Conservation (phyloP, 2,329 filamentous ascomycete genomes). For the Trematosphaeria pertusa region DNA sequence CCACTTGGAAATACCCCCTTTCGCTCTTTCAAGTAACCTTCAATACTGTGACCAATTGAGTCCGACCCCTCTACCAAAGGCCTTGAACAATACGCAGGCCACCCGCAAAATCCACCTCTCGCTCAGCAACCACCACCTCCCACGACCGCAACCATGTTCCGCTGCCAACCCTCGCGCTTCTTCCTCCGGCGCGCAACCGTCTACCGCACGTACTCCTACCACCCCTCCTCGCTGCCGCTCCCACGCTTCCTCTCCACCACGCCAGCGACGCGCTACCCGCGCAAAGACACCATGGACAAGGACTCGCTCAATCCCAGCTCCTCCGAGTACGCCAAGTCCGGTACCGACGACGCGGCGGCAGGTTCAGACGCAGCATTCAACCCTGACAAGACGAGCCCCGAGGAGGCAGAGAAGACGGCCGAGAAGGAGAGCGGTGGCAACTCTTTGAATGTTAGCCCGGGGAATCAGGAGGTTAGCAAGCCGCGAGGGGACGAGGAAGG, state of each 20-base stretch:
- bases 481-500: conserved; percentile 51
- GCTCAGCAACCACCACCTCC: neutral
- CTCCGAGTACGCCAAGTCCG: conserved; percentile 73
- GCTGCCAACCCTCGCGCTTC: conserved; percentile 27
- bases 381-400: conserved; percentile 70
- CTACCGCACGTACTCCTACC: conserved; percentile 12
- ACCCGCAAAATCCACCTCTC: neutral
- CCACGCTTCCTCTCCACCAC: conserved; percentile 33
- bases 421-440: conserved; percentile 43
- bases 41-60: too few species aligned
- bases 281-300: conserved; percentile 56
- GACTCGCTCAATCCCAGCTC: conserved; percentile 69
- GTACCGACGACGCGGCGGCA: conserved; percentile 65
- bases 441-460: conserved; percentile 65
- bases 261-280: conserved; percentile 30
- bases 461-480: conserved; percentile 65
- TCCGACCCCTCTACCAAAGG: too few species aligned
- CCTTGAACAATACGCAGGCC: neutral
- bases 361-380: conserved; percentile 71
- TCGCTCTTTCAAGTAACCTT: too few species aligned
- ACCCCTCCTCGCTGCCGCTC: conserved; percentile 11
- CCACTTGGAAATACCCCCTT: too few species aligned
- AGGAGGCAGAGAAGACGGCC: conserved; percentile 59
- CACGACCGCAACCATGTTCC: conserved; percentile 32
- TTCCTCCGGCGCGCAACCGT: conserved; percentile 23